Evolutionary conservation across 352 stramenopile species (phyloP).

Genomic region (Phytophthora pluvialis): DNA sequence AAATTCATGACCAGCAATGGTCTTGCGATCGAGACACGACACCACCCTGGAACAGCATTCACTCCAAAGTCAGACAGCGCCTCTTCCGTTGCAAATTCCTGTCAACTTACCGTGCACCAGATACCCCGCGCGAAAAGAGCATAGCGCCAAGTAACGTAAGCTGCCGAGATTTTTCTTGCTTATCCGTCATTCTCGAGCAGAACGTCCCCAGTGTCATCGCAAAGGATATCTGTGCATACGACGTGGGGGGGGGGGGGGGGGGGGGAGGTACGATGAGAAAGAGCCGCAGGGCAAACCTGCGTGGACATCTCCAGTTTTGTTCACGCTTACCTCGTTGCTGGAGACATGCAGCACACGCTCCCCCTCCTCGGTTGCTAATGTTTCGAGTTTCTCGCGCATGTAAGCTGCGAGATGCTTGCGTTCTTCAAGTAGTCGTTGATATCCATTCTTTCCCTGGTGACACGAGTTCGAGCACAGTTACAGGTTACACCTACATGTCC

Average conservation of each 20-base stretch:
- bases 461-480: slow-evolving; percentile 1
- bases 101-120: slow-evolving; percentile 84
- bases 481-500: neutral
- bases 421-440: slow-evolving; percentile 86
- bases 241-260: too few species aligned
- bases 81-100: neutral
- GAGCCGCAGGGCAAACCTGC: neutral
- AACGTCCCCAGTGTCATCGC: slow-evolving; percentile 92
- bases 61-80: slow-evolving; percentile 7
- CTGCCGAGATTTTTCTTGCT: slow-evolving; percentile 42
- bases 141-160: slow-evolving; percentile 97
- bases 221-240: slow-evolving; percentile 70
- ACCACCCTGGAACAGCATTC: slow-evolving; percentile 77
- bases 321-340: slow-evolving; percentile 85
- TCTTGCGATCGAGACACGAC: slow-evolving; percentile 82
- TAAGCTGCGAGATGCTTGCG: slow-evolving; percentile 78
- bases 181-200: slow-evolving; percentile 30
- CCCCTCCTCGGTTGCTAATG: slow-evolving; percentile 83
- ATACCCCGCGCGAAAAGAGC: slow-evolving; percentile 97
- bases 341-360: slow-evolving; percentile 92
- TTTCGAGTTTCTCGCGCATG: slow-evolving; percentile 77
- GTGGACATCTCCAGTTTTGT: neutral
- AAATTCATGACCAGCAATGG: slow-evolving; percentile 92
- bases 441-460: slow-evolving; percentile 79
- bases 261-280: neutral